Percentiles rank a stretch among this genome's conserved stretches.
Conservation (phyloP, 192 early-diverging fungal genomes). For the Mortierella claussenii region DNA sequence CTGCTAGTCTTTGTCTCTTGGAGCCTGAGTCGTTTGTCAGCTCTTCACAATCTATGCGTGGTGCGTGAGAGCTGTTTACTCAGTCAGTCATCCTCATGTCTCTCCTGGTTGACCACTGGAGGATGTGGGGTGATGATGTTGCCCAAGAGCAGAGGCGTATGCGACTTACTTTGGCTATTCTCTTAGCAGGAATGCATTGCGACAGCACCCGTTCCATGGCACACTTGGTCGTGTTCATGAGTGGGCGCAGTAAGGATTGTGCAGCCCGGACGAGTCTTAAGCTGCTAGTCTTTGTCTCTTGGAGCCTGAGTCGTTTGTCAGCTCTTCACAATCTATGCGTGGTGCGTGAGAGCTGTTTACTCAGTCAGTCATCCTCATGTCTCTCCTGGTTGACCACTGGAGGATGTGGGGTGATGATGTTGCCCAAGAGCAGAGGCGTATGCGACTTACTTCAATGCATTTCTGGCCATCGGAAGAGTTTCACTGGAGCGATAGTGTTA, state of each 20-base stretch:
- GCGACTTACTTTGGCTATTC: constrained; percentile 28
- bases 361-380: constrained; percentile 43
- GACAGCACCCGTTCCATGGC: constrained; percentile 44
- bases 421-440: constrained; percentile 49
- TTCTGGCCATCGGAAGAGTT: constrained; percentile 29
- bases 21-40: constrained; percentile 41
- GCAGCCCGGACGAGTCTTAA: constrained; percentile 52
- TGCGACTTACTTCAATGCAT: constrained; percentile 45
- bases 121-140: constrained; percentile 34
- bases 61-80: constrained; percentile 43
- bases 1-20: constrained; percentile 51
- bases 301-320: constrained; percentile 44
- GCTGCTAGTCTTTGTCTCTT: constrained; percentile 51
- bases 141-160: constrained; percentile 49
- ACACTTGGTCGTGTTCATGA: constrained; percentile 46
- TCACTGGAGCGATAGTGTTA: too few species aligned
- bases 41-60: constrained; percentile 50
- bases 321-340: constrained; percentile 50
- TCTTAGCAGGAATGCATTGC: constrained; percentile 6
- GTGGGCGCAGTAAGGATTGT: constrained; percentile 49
- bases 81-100: constrained; percentile 44
- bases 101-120: constrained; percentile 48
- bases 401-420: constrained; percentile 34
- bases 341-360: constrained; percentile 45
- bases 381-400: constrained; percentile 47